Evolutionary conservation across 257 asterid species (phyloP).

Genomic region (Nicotiana undulata): DNA sequence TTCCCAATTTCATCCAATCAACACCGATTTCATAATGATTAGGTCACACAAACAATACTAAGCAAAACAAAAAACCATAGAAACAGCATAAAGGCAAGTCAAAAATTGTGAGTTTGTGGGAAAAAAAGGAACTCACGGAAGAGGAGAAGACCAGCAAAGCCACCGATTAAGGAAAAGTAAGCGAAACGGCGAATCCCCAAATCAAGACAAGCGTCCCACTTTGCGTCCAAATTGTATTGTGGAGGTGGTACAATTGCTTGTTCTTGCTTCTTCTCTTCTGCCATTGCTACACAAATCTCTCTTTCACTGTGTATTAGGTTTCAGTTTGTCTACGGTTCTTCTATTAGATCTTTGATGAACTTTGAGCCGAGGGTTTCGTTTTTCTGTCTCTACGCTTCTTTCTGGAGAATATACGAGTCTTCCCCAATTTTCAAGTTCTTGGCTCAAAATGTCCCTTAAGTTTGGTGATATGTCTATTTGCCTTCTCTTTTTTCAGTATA

Average conservation of each 20-base stretch:
- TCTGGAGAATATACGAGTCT: not conserved
- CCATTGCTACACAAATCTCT: constrained; percentile 33
- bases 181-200: constrained; percentile 59
- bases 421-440: not conserved
- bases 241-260: constrained; percentile 21
- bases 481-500: no score
- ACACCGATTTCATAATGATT: not conserved
- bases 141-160: constrained; percentile 59
- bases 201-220: constrained; percentile 77
- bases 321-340: not conserved
- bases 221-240: constrained; percentile 54
- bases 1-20: not conserved
- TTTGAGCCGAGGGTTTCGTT: not conserved
- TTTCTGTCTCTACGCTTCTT: not conserved
- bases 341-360: not conserved
- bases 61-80: not conserved
- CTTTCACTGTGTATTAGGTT: not conserved
- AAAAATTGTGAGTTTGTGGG: not conserved
- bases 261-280: constrained; percentile 32
- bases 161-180: constrained; percentile 60
- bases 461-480: not conserved
- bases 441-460: not conserved
- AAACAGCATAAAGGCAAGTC: not conserved
- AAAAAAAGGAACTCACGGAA: constrained; percentile 41
- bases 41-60: not conserved